Evolutionary conservation across 2,329 filamentous ascomycete genomes (phyloP), one percentile per base, ranked within the genome.

Genomic region (Verticillium klebahnii): DNA sequence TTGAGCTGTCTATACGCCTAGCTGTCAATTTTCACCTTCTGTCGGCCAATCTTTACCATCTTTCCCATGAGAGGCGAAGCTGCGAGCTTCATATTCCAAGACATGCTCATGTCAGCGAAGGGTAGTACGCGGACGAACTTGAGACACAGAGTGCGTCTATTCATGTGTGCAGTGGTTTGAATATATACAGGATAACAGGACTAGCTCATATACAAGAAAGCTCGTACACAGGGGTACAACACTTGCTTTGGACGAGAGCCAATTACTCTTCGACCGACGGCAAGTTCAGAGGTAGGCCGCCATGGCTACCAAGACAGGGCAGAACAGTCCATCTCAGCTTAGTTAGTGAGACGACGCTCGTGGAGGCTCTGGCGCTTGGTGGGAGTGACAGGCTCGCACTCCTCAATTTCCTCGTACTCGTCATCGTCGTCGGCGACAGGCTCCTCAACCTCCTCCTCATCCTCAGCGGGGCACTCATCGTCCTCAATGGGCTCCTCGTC

Each of bases 291-390:
- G 25, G 36, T 45, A 9, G 17, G 34, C 25, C 36, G 11, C 15
- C 56, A 19, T n/a, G 36, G 19, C n/a, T 15, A n/a, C 17, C 36
- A 9, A 31, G n/a, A 39, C 23, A 25, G 37, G 14, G 17, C 19
- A 40, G 11, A 40, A 36, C 19, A n/a, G 56, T 39, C 29, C 29
- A 12, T 17, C 25, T 32, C 25, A 25, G 37, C 57, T 50, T 58
- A 58, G 39, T 60, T 64, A 40, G 40, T 40, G 56, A 58, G 50
- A 58, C 64, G 64, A 57, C 64, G 64, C 58, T 65, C 64, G 59
- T 65, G 64, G 40, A 65, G 34, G 32, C 56, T 31, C 64, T 60
- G 59, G 60, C 64, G 64, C 64, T 64, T 65, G 60, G 45, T 63
- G 58, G 58, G 58, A 14, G 57, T 36, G 57, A 40, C 29, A 25